A percentile compares a stretch with the other conserved stretches of the same genome.
phyloP scores from a whole-genome alignment of 495 filamentous ascomycete species.

The Articulospora tetracladia region DNA sequence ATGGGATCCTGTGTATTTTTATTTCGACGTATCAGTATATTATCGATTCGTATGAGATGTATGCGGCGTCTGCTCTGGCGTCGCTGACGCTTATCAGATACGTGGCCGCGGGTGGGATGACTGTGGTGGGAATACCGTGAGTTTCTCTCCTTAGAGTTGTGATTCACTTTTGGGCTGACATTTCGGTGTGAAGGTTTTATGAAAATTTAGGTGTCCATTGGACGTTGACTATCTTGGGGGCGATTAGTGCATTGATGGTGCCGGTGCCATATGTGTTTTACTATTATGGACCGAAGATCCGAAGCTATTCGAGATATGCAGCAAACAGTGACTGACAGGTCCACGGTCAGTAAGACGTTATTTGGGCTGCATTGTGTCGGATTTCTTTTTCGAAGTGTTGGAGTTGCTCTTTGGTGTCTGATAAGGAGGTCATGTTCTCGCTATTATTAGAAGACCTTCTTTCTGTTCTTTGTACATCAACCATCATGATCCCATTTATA shows the following conservation, averaged over 20 bases:
- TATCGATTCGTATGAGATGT: conserved; percentile 63
- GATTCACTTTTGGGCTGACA: background rate
- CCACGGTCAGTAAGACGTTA: no score
- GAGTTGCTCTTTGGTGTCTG: background rate
- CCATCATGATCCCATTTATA: background rate
- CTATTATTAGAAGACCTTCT: no score
- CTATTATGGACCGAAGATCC: conserved; percentile 42
- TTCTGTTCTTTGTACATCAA: no score
- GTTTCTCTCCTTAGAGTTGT: conserved; percentile 1
- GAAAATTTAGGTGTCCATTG: conserved; percentile 50
- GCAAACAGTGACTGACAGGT: background rate
- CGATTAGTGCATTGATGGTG: conserved; percentile 44
- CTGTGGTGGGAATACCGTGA: conserved; percentile 22
- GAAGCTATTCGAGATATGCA: conserved; percentile 23
- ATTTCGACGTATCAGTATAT: conserved; percentile 60
- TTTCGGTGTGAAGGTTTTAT: conserved; percentile 34
- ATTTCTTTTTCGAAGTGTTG: no score
- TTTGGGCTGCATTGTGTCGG: no score
- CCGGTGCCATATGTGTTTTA: conserved; percentile 49
- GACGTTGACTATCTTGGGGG: conserved; percentile 52
- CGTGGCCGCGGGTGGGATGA: conserved; percentile 32
- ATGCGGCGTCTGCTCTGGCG: conserved; percentile 60
- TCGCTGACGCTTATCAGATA: conserved; percentile 47
- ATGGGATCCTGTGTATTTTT: conserved; percentile 61
- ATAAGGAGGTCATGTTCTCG: background rate